phyloP scores from a whole-genome alignment of 768 basidiomycete genomes.

The Nidularia pulvinata region DNA sequence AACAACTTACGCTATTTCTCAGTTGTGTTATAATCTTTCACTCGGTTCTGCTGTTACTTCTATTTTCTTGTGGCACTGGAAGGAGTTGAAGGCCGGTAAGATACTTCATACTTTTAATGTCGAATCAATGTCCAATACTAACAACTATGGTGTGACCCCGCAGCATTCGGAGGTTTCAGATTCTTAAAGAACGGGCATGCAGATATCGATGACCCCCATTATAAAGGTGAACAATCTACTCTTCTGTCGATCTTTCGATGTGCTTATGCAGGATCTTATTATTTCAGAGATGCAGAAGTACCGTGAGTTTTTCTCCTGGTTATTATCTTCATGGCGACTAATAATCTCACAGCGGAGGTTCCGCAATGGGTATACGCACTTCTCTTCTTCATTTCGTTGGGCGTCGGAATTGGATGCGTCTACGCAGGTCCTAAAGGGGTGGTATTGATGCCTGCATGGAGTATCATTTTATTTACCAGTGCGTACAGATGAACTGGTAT shows the following conservation, averaged over 20 bases:
- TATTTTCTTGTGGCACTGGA: constrained; percentile 52
- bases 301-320: constrained; percentile 13
- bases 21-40: constrained; percentile 48
- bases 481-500: not conserved
- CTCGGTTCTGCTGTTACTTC: constrained; percentile 50
- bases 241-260: no score
- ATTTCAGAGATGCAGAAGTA: constrained; percentile 48
- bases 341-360: constrained; percentile 30
- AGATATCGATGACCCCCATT: constrained; percentile 51
- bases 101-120: not conserved
- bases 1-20: constrained; percentile 45
- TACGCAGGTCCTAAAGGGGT: constrained; percentile 30
- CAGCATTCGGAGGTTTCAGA: constrained; percentile 39
- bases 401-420: constrained; percentile 45
- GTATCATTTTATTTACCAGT: constrained; percentile 49
- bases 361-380: constrained; percentile 51
- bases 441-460: constrained; percentile 55
- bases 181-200: constrained; percentile 32
- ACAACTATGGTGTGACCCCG: no score
- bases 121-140: not conserved
- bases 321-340: not conserved
- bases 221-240: constrained; percentile 25
- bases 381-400: constrained; percentile 44
- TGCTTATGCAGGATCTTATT: no score
- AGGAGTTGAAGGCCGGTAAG: constrained; percentile 39